These are phyloP conservation scores for Lentinula sp. DNA, from an alignment of 768 basidiomycete genomes.

Conservation along the genomic window DNA sequence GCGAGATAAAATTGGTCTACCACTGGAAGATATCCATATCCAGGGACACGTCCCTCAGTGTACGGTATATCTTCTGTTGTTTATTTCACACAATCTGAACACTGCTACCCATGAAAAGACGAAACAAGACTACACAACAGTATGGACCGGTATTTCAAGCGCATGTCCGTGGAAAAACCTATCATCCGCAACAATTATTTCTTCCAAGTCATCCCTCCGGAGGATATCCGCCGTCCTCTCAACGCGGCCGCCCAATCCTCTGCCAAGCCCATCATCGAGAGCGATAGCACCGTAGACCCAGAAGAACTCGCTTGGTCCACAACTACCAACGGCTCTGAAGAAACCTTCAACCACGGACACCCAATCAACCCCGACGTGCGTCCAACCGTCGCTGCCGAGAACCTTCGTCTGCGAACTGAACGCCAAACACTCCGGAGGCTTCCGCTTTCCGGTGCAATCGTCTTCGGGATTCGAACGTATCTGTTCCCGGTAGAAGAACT, in stretches of 20 bases:
- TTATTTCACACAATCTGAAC: background rate
- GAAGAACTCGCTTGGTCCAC: slow-evolving; percentile 64
- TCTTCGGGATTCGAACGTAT: slow-evolving; percentile 70
- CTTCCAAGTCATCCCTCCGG: slow-evolving; percentile 32
- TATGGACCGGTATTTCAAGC: slow-evolving; percentile 66
- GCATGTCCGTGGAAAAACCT: slow-evolving; percentile 60
- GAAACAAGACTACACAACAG: slow-evolving; percentile 56
- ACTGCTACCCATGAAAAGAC: slow-evolving; percentile 3
- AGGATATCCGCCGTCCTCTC: slow-evolving; percentile 10
- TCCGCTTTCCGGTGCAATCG: slow-evolving; percentile 54
- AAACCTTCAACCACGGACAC: slow-evolving; percentile 27
- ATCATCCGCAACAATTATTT: slow-evolving; percentile 68
- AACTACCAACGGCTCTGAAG: slow-evolving; percentile 51
- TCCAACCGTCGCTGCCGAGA: slow-evolving; percentile 22
- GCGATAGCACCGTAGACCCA: slow-evolving; percentile 37
- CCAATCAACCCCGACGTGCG: slow-evolving; percentile 11
- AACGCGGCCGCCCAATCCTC: slow-evolving; percentile 6
- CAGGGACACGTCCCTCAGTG: slow-evolving; percentile 70
- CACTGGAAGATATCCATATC: slow-evolving; percentile 67
- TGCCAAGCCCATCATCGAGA: slow-evolving; percentile 11
- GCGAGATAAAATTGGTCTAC: slow-evolving; percentile 68
- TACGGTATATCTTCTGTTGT: slow-evolving; percentile 25
- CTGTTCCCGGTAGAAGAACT: slow-evolving; percentile 48
- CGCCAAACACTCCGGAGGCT: slow-evolving; percentile 64
- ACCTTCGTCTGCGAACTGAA: slow-evolving; percentile 54